A percentile compares a stretch with the other conserved stretches of the same genome.
phyloP scores from a whole-genome alignment of 371 early-diverging fungal species.

The Circinella minor region DNA sequence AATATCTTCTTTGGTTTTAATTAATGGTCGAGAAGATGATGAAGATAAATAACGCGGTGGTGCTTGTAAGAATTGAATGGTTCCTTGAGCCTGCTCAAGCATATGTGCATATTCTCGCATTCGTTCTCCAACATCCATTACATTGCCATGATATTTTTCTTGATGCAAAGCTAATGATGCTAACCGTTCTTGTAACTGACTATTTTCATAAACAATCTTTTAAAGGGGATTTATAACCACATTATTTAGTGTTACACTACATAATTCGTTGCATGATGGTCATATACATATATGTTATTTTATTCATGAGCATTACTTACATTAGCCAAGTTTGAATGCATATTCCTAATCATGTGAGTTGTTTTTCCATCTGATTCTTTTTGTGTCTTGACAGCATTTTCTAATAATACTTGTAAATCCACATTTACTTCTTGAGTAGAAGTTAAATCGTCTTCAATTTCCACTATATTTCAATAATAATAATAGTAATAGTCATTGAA shows the following conservation, averaged over 20 bases:
- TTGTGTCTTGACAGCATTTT: constrained; percentile 59
- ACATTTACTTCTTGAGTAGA: constrained; percentile 68
- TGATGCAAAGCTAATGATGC: constrained; percentile 34
- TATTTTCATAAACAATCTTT: constrained; percentile 45
- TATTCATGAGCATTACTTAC: constrained; percentile 28
- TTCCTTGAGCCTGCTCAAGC: constrained; percentile 50
- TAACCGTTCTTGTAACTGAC: constrained; percentile 35
- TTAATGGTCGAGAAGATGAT: background rate
- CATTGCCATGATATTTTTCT: constrained; percentile 36
- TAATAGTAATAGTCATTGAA: no score
- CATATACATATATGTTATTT: no score
- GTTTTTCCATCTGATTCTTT: constrained; percentile 61
- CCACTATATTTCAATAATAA: constrained; percentile 21
- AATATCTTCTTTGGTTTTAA: constrained; percentile 9
- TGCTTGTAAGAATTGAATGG: constrained; percentile 32
- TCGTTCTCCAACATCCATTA: constrained; percentile 32
- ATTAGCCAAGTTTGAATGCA: constrained; percentile 60
- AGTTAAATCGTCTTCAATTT: constrained; percentile 56
- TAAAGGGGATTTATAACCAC: background rate
- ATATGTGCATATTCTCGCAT: constrained; percentile 50
- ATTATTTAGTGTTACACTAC: constrained; percentile 3
- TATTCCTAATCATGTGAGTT: constrained; percentile 55
- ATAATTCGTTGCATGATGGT: background rate
- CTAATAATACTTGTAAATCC: constrained; percentile 61
- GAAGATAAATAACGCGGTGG: background rate